Evolutionary conservation across 345 rosid species (phyloP), one percentile per base, ranked within the genome.

Genomic region (Dipteronia dyeriana): DNA sequence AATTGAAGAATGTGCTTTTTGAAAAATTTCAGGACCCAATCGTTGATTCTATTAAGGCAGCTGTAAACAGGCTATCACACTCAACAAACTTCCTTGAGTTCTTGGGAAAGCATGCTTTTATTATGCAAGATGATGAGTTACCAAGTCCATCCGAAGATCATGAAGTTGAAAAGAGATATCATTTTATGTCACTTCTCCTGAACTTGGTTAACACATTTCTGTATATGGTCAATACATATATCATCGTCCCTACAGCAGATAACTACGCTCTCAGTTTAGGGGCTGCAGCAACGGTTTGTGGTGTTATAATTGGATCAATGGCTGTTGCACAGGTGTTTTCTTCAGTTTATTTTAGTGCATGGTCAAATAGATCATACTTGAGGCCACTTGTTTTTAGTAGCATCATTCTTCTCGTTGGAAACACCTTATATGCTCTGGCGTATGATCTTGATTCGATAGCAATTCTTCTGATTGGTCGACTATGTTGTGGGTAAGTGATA

Each of bases 301-400:
- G 97, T 72, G 73, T 89, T 68, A 88, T 92, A 19, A 91, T 92
- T 64, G 97, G 97, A 47, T 84, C 95, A 57, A 92, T 92, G 97
- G 97, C 97, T 69, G 88, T 91, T 79, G 97, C 97, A 12, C 95
- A 92, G 80, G 80, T 92, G 79, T 88, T 92, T 75, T 91, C 97
- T 57, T 92, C 97, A 1, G 89, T 92, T 73, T 92, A 92, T 78
- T 88, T 90, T 73, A 91, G 97, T 79, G 97, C 94, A 63, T 91
- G 94, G 94, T 91, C 97, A 45, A 92, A 92, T 73, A 91, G 76
- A 76, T 92, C 97, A 23, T 92, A 91, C 87, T 85, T 86, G 86
- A 87, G 73, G 61, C 95, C 95, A 73, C 97, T 92, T 68, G 81
- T 92, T 23, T 89, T 92, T 59, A 92, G 97, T 82, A 92, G 88